phyloP scores from a whole-genome alignment of 2,329 filamentous ascomycete genomes.

The Tolypocladium tundrense region DNA sequence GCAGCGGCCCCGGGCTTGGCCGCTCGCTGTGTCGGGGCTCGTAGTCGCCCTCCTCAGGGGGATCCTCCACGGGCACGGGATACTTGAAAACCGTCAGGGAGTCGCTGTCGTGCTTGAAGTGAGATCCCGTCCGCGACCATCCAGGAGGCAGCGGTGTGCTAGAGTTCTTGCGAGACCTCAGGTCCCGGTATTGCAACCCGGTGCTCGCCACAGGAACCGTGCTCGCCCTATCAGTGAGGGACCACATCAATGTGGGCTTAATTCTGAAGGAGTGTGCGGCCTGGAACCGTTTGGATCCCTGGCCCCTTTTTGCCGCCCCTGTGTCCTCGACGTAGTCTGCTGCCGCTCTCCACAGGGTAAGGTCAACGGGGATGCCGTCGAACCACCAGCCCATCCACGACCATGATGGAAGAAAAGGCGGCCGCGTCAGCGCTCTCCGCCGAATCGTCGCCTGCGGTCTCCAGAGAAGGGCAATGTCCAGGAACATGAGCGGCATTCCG shows the following conservation, averaged over 20 bases:
- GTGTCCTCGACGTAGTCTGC: constrained; percentile 32
- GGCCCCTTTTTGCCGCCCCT: constrained; percentile 17
- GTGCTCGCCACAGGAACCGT: constrained; percentile 24
- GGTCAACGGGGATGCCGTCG: constrained; percentile 30
- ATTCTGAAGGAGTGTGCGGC: constrained; percentile 27
- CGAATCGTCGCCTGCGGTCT: constrained; percentile 31
- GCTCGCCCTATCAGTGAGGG: constrained; percentile 26
- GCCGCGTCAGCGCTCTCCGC: constrained; percentile 22
- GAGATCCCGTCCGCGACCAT: constrained; percentile 25
- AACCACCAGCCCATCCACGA: constrained; percentile 40
- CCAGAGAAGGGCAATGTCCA: constrained; percentile 34
- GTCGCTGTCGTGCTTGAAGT: constrained; percentile 31
- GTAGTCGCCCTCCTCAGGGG: constrained; percentile 17
- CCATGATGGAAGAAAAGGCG: constrained; percentile 32
- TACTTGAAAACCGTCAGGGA: constrained; percentile 28
- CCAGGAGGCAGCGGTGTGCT: constrained; percentile 23
- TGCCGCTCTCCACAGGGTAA: constrained; percentile 30
- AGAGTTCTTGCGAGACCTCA: constrained; percentile 21
- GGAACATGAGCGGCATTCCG: constrained; percentile 35
- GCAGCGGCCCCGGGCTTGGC: constrained; percentile 25
- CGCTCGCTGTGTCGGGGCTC: constrained; percentile 18
- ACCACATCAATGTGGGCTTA: constrained; percentile 26
- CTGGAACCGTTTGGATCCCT: constrained; percentile 23
- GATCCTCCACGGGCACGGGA: constrained; percentile 28
- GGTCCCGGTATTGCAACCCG: constrained; percentile 28